Evolutionary conservation across 352 stramenopile genomes (phyloP), one percentile per base, ranked within the genome.

Genomic region (Phytophthora ohioensis): DNA sequence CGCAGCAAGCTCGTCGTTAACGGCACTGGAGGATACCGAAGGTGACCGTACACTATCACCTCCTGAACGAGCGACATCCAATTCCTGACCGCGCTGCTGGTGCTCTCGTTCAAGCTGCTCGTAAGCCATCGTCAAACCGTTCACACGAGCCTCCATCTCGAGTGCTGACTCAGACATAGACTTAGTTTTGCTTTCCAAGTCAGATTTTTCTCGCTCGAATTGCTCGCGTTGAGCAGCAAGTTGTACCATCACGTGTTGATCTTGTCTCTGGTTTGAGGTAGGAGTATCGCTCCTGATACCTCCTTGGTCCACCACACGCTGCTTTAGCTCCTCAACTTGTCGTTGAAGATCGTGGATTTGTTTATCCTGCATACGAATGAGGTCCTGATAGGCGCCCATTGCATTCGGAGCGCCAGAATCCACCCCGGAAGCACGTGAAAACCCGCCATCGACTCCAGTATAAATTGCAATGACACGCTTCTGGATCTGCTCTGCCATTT

Each of bases 331-430:
- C 21, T 57, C 36, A 3, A 85, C 35, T 64, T 81, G 61, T 13
- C 71, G 60, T 59, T 91, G 67, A 4, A 94, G 61, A 17, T 85
- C 76, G 5, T 87, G 74, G 47, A 94, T 81, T 41, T 92, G 81
- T 51, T 88, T 82, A 46, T 94, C 87, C 68, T 94, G 87, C 66
- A 93, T 90, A 5, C 87, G 84, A 57, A 94, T 94, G 31, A 94
- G 76, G 53, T 94, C 85, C 39, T 92, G 85, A 42, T 94, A 94
- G 3, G 86, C 84, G 34, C 72, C 65, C 9, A 86, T 73, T 11
- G 82, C 71, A 53, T 71, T 79, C 17, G 43, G 39, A 32, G 55
- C 42, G 12, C 62, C 58, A 15, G 67, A 62, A 30, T 76, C 57
- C 6, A 59, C 49, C 6, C 53, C 27, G 34, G 51, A 67, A 38